Base-by-base conservation (phyloP, 805 yeast species). In the Kuraishia capsulata region DNA sequence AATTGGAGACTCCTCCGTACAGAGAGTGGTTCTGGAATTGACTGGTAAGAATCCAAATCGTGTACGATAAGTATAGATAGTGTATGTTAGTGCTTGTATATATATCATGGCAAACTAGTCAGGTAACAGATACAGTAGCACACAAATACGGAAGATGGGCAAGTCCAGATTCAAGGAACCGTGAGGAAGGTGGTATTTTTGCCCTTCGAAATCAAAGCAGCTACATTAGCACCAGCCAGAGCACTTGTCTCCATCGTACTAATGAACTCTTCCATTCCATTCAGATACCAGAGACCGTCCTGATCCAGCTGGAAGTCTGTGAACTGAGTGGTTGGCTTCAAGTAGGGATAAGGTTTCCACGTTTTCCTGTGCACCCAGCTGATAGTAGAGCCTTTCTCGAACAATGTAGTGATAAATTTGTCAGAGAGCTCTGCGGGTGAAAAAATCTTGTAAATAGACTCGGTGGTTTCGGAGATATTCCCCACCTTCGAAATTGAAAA, bases 231-330 rank as follows among this genome's bases (percentile, higher is more conserved):
- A 19, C 76, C 76, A 1, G 70, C 65, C 21, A 71, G 46, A 1
- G 73, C 67, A 11, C 67, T 55, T 0, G 78, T 69, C 43, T 71
- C 78, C 76, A 71, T 68, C 0, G 76, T 71, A 39, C 73, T 65
- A 37, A 69, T 58, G 32, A 71, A 62, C 6, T 58, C 50, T 42
- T 71, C 78, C 53, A 71, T 67, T 1, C 61, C 54, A 42, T 66
- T 68, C 42, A 68, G 46, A 40, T 68, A 69, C 64, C 65, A 71
- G 8, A 69, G 42, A 1, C 57, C 58, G 3, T 43, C 46, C n/a
- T n/a, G n/a, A 5, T 46, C 58, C 8, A 42, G 38, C 18, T 38
- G 19, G 40, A 39, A 43, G 13, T 39, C 41, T 11, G 51, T 50
- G 35, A 63, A 59, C 3, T 45, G 26, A 4, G 25, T 29, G 1